Evolutionary conservation across 2,329 filamentous ascomycete genomes (phyloP), one percentile per base, ranked within the genome.

Genomic region (Talaromyces sp.): DNA sequence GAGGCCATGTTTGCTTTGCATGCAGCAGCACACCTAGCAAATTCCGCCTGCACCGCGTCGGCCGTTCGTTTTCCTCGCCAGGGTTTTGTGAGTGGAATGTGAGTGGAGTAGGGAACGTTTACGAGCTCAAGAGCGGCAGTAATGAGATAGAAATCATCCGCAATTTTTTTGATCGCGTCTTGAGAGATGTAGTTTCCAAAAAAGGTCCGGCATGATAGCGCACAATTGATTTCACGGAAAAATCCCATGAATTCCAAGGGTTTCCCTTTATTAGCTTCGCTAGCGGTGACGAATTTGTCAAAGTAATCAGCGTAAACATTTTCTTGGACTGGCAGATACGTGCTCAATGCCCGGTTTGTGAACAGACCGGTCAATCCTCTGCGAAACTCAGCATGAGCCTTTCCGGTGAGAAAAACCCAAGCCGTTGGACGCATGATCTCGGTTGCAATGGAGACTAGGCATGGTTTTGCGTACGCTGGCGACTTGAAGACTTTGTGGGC

Each of bases 51-150:
- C 35, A 96, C 91, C 86, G 96, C 91, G 70, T 96, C 90, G 61
- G 93, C 88, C 31, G 91, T 91, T 80, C 93, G 95, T 84, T 97
- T 96, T 69, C 93, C 93, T 72, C 96, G 96, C 91, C 92, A 98
- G 4, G 91, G 91, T 81, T 92, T 95, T 73, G 93, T 97, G 82
- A 86, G 97, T 41, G 93, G 93, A 50, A 98, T 78, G 73, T 56
- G 19, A 14, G 19, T 56, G 10, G 97, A 97, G 78, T 98, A 89
- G 62, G 93, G 93, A 81, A 98, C 96, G 82, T 98, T 98, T 81
- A 99, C 95, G 49, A 98, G 85, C 77, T 99, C 95, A 67, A 98
- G 85, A 21, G 93, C 95, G 61, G 90, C 93, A 14, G 95, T 98
- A 72, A 98, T 96, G 65, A 93, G 86, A 78, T 96, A 98, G 80